Base-by-base conservation (phyloP, 1,284 basidiomycete genomes). In the Phellopilus nigrolimitatus region DNA sequence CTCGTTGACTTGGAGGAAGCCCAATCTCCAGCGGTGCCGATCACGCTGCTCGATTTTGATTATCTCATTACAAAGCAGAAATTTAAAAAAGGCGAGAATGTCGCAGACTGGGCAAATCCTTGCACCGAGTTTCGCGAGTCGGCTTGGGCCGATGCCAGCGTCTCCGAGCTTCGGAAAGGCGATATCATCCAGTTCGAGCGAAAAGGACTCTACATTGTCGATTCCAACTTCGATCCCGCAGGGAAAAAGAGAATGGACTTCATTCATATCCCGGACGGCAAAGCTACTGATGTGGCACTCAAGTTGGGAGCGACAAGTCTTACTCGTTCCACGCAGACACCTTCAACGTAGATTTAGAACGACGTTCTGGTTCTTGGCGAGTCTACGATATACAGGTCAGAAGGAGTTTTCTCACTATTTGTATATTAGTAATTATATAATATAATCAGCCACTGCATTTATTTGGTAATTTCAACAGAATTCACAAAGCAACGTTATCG, bases 11-110 rank as follows among this genome's bases (percentile, higher is more conserved):
- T n/a, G n/a, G n/a, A n/a, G n/a, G n/a, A 82, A 0, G 56, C 71
- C 8, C 63, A 68, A 24, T 70, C 85, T 63, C 69, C 79, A 10
- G 74, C 92, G 44, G 71, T 84, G 44, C 75, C 82, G 36, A 80
- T 90, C 56, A 80, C 78, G 10, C 80, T 97, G 45, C 79, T 94
- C 62, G 94, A 97, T 70, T 91, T 95, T 69, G 97, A 99, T 75
- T 99, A 98, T 71, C 75, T 99, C 53, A 98, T 99, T 74, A 97
- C 92, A 41, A 99, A 99, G 79, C 98, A 97, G 79, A 97, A 97
- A 71, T 80, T 99, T 41, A 97, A 99, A 72, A 95, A 99, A 69
- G 82, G 84, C 51, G 97, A 99, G 71, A 76, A 90, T 52, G 77
- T 98, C 55, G 80, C 82, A 56, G 86, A 95, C 67, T 90, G 92